These are phyloP conservation scores for Leccinum glutinopallens DNA, from an alignment of 1,284 basidiomycete genomes.

Conservation along the genomic window DNA sequence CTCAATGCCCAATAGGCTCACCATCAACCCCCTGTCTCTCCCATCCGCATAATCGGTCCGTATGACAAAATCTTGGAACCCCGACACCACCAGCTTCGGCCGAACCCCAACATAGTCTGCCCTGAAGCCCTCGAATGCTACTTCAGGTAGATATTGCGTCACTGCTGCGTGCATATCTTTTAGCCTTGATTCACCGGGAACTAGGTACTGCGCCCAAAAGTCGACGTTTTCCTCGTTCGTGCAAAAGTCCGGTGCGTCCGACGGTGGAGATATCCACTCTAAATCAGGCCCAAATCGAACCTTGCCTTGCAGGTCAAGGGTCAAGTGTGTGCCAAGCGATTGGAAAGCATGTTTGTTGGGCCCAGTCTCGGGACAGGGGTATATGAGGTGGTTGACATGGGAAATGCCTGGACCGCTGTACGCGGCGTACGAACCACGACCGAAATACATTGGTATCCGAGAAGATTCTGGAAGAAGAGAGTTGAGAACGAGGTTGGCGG, in stretches of 20 bases:
- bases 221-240: slow-evolving; percentile 54
- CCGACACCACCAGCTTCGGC: slow-evolving; percentile 84
- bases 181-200: slow-evolving; percentile 66
- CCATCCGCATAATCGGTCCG: slow-evolving; percentile 51
- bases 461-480: slow-evolving; percentile 59
- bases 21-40: slow-evolving; percentile 49
- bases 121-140: slow-evolving; percentile 65
- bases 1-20: slow-evolving; percentile 78
- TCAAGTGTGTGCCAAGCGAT: slow-evolving; percentile 89
- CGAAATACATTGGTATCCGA: slow-evolving; percentile 73
- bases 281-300: slow-evolving; percentile 94
- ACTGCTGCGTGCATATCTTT: slow-evolving; percentile 70
- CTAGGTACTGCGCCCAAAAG: slow-evolving; percentile 76
- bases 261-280: slow-evolving; percentile 75
- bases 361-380: slow-evolving; percentile 80
- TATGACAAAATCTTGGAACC: slow-evolving; percentile 87
- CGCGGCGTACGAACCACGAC: slow-evolving; percentile 83
- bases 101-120: slow-evolving; percentile 93
- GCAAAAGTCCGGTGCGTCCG: slow-evolving; percentile 34
- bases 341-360: slow-evolving; percentile 64
- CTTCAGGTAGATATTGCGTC: slow-evolving; percentile 72
- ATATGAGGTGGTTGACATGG: slow-evolving; percentile 77
- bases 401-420: slow-evolving; percentile 79
- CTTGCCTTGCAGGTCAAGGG: slow-evolving; percentile 85
- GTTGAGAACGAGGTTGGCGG: slow-evolving; percentile 72